A percentile compares a stretch with the other conserved stretches of the same genome.
These are phyloP conservation scores for Petrea volubilis DNA, from an alignment of 257 asterid genomes.

Conservation along the genomic window DNA sequence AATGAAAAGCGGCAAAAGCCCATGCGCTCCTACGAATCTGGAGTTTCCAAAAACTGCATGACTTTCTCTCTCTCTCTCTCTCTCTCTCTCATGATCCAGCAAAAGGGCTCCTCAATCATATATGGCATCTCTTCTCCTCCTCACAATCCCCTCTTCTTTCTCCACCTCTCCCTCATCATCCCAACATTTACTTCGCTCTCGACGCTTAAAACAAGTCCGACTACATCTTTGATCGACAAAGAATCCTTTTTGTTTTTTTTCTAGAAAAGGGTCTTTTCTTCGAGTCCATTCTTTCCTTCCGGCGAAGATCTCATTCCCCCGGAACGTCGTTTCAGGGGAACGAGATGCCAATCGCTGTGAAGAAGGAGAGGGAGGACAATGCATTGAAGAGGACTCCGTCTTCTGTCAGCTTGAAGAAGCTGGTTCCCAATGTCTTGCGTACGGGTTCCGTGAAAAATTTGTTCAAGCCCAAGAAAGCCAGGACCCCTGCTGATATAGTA, in stretches of 20 bases:
- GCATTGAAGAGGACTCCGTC: constrained; percentile 24
- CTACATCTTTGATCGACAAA: too few species aligned
- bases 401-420: constrained; percentile 45
- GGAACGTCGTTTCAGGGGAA: constrained; percentile 35
- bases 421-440: constrained; percentile 53
- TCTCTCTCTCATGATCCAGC: neutral
- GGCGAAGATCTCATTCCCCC: constrained; percentile 44
- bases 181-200: constrained; percentile 15
- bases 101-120: neutral
- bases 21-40: constrained; percentile 24
- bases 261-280: neutral
- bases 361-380: constrained; percentile 22
- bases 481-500: constrained; percentile 57
- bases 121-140: constrained; percentile 30
- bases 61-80: neutral
- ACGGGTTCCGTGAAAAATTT: constrained; percentile 45
- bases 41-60: neutral
- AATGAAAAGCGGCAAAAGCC: too few species aligned
- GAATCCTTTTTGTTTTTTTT: too few species aligned
- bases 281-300: constrained; percentile 13
- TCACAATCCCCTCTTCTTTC: constrained; percentile 19
- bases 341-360: constrained; percentile 43
- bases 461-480: constrained; percentile 62
- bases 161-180: constrained; percentile 3
- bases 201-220: neutral